These are phyloP conservation scores for Artomyces pyxidatus DNA, from an alignment of 768 basidiomycete genomes.

Conservation along the genomic window DNA sequence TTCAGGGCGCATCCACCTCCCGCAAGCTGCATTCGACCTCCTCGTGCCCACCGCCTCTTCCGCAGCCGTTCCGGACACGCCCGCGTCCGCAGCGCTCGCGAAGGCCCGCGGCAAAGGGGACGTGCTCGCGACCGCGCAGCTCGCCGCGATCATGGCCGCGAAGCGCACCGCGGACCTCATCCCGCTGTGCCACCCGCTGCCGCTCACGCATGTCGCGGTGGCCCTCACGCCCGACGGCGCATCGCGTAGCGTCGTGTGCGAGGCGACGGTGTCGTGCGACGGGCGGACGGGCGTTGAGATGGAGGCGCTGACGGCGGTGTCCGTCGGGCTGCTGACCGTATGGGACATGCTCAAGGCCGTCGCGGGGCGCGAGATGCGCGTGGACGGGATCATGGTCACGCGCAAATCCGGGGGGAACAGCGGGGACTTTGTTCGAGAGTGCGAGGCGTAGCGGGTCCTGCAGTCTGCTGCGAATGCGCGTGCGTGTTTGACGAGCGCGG, in stretches of 20 bases:
- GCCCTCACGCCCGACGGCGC: conserved; percentile 35
- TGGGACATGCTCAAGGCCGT: conserved; percentile 95
- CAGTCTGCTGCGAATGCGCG: no score
- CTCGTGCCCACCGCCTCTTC: conserved; percentile 36
- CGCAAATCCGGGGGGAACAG: conserved; percentile 69
- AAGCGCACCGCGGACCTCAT: conserved; percentile 81
- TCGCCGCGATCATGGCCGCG: conserved; percentile 83
- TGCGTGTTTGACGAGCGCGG: no score
- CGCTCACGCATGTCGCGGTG: conserved; percentile 64
- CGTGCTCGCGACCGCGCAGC: conserved; percentile 64
- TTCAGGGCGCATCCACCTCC: conserved; percentile 62
- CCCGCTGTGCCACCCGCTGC: conserved; percentile 82
- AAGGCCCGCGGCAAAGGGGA: conserved; percentile 64
- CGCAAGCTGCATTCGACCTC: conserved; percentile 55
- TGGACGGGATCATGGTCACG: conserved; percentile 57
- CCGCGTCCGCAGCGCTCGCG: conserved; percentile 15
- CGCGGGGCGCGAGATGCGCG: conserved; percentile 81
- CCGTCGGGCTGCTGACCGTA: conserved; percentile 68
- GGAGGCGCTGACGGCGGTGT: conserved; percentile 86
- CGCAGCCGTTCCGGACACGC: conserved; percentile 9
- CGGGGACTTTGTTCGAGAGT: conserved; percentile 47
- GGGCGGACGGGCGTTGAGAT: conserved; percentile 88
- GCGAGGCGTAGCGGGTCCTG: neutral
- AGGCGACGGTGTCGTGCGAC: conserved; percentile 63
- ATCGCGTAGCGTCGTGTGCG: conserved; percentile 45